Conservation (phyloP, 2,329 filamentous ascomycete genomes). For the Geosmithia putterillii region DNA sequence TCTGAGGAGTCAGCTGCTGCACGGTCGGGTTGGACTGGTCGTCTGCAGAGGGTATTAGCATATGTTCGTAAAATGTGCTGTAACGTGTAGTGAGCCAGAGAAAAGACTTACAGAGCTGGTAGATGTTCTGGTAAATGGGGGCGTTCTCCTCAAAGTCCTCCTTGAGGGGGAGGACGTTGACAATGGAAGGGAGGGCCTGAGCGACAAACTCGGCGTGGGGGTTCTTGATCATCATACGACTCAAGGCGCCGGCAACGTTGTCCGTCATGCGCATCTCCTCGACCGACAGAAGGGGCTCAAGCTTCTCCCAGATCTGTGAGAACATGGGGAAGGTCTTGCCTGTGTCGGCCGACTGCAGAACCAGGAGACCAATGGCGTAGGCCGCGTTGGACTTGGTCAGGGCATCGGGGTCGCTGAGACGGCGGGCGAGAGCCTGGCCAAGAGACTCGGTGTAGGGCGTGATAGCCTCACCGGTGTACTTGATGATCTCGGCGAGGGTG, state of each 20-base stretch:
- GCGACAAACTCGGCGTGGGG: constrained; percentile 69
- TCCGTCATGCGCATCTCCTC: constrained; percentile 74
- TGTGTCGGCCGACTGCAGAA: constrained; percentile 67
- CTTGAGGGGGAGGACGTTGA: constrained; percentile 71
- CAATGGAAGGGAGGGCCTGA: constrained; percentile 70
- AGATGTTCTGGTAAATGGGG: constrained; percentile 82
- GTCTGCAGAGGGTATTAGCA: constrained; percentile 26
- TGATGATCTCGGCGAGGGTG: constrained; percentile 81
- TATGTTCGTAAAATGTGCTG: not conserved
- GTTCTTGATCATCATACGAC: constrained; percentile 83
- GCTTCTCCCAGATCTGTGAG: constrained; percentile 65
- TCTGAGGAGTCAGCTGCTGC: constrained; percentile 54
- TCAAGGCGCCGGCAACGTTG: constrained; percentile 85
- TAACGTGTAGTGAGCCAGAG: constrained; percentile 7
- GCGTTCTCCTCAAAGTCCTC: constrained; percentile 97
- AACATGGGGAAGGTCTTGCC: constrained; percentile 61
- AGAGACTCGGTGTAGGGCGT: constrained; percentile 69
- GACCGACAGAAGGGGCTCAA: constrained; percentile 73
- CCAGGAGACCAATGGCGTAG: constrained; percentile 77
- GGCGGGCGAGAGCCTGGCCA: constrained; percentile 71
- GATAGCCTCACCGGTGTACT: constrained; percentile 70
- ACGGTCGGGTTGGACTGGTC: constrained; percentile 38
- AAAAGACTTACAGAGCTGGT: constrained; percentile 60
- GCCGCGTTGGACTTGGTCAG: constrained; percentile 94
- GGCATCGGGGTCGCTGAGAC: constrained; percentile 76